These are phyloP conservation scores for Erodium maritimum DNA, from an alignment of 345 rosid species.

Conservation along the genomic window DNA sequence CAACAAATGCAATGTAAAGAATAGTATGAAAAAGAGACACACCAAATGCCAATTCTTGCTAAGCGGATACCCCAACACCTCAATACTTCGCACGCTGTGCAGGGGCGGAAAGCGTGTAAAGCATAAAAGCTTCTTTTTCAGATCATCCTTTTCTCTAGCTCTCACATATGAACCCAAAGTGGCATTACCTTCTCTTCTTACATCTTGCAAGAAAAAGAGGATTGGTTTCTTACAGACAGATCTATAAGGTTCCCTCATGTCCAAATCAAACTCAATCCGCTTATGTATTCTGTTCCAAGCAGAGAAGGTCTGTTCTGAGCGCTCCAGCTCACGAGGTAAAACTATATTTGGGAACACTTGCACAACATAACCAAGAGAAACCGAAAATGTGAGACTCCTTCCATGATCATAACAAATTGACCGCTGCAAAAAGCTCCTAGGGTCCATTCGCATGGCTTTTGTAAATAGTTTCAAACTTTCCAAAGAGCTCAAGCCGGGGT, in stretches of 20 bases:
- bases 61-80: conserved; percentile 45
- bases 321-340: conserved; percentile 64
- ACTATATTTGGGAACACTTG: conserved; percentile 66
- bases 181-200: conserved; percentile 30
- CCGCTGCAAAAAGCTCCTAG: conserved; percentile 67
- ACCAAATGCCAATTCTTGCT: conserved; percentile 79
- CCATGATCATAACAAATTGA: conserved; percentile 68
- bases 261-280: conserved; percentile 67
- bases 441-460: conserved; percentile 58
- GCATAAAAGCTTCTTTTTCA: conserved; percentile 65
- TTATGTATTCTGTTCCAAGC: conserved; percentile 72
- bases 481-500: conserved; percentile 55
- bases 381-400: conserved; percentile 37
- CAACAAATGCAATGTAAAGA: not conserved
- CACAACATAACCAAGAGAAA: conserved; percentile 72
- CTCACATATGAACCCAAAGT: conserved; percentile 47
- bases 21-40: conserved; percentile 11
- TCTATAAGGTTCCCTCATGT: conserved; percentile 45
- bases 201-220: conserved; percentile 44
- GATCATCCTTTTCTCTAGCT: conserved; percentile 38
- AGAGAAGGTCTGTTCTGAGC: conserved; percentile 62
- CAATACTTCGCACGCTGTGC: conserved; percentile 36
- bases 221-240: conserved; percentile 51
- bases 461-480: conserved; percentile 72
- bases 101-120: conserved; percentile 55